Conservation (phyloP, 441 rosid species). For the Pelargonium cotyledonis region DNA sequence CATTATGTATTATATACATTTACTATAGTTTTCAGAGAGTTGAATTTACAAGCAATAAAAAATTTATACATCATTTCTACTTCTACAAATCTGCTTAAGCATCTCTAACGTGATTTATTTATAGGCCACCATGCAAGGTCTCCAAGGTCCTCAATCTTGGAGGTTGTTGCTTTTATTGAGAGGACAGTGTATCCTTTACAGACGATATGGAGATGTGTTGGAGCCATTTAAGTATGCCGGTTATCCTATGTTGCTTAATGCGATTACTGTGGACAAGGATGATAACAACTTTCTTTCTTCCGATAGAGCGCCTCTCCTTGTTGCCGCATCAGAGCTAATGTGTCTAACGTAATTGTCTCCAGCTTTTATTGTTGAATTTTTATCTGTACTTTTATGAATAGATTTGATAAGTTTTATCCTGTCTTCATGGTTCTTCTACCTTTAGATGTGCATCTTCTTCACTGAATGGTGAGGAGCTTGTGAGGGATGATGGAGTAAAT, state of each 20-base stretch:
- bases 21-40: background rate
- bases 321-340: constrained; percentile 97
- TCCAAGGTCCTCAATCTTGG: constrained; percentile 99
- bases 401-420: constrained; percentile 14
- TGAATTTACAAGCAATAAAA: background rate
- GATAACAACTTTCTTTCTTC: constrained; percentile 91
- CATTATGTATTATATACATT: background rate
- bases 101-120: background rate
- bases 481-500: constrained; percentile 93
- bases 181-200: constrained; percentile 96
- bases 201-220: constrained; percentile 75
- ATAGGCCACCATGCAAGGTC: constrained; percentile 99
- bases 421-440: constrained; percentile 14
- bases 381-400: constrained; percentile 1
- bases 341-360: constrained; percentile 70
- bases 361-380: constrained; percentile 13
- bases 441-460: constrained; percentile 92
- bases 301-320: constrained; percentile 92
- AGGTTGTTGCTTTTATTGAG: constrained; percentile 89
- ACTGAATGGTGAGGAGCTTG: constrained; percentile 97
- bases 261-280: constrained; percentile 83
- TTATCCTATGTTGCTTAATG: constrained; percentile 97
- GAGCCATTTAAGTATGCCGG: constrained; percentile 99
- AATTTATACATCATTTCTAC: background rate
- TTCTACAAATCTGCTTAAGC: background rate